phyloP scores from a whole-genome alignment of 2,329 filamentous ascomycete species.

The Pseudocercospora vitis region DNA sequence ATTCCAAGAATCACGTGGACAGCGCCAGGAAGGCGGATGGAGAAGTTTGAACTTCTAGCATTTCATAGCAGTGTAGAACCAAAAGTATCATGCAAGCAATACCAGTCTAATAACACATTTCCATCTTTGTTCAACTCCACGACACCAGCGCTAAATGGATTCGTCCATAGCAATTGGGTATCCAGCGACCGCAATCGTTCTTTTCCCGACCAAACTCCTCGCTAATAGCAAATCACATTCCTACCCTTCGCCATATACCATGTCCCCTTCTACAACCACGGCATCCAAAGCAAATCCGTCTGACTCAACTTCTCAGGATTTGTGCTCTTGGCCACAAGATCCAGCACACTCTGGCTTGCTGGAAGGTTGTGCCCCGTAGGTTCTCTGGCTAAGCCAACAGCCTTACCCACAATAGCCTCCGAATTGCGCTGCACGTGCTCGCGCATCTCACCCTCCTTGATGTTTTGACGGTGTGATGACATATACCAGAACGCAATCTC shows the following conservation, averaged over 20 bases:
- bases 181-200: not conserved
- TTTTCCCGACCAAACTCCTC: not conserved
- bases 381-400: constrained; percentile 74
- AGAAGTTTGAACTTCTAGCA: not conserved
- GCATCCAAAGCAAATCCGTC: constrained; percentile 96
- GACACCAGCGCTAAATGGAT: constrained; percentile 3
- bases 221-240: not conserved
- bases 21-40: not conserved
- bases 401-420: constrained; percentile 88
- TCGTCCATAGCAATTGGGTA: not conserved
- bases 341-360: constrained; percentile 95
- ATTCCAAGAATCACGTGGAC: not conserved
- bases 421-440: constrained; percentile 83
- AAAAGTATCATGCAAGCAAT: not conserved
- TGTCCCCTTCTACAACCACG: constrained; percentile 67
- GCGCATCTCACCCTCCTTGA: constrained; percentile 68
- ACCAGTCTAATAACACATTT: not conserved
- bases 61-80: not conserved
- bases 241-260: not conserved
- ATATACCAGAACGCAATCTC: constrained; percentile 99
- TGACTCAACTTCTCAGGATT: constrained; percentile 86
- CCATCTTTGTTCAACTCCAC: not conserved
- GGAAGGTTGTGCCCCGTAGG: constrained; percentile 71
- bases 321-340: constrained; percentile 86
- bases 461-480: constrained; percentile 65